Base-by-base conservation (phyloP, 768 basidiomycete genomes). In the Phlegmacium glaucopus region DNA sequence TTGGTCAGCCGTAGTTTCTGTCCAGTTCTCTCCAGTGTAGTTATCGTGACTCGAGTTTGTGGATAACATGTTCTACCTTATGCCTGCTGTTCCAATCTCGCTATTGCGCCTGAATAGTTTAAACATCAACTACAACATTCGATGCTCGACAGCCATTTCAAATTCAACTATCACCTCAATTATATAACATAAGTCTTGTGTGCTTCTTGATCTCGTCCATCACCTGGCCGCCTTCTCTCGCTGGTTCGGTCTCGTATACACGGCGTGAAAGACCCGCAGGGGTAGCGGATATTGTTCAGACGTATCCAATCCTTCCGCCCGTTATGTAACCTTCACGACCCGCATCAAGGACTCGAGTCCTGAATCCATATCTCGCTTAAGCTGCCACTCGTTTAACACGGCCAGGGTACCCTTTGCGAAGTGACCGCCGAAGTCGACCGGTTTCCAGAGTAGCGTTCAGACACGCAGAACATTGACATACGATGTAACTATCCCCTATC, bases 401-500 rank as follows among this genome's bases (percentile, higher is more conserved):
- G 9, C 13, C 9, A 8, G 9, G 30, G 30, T 32, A 16, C 16
- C 16, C 28, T 15, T 12, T 43, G 10, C n/a, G n/a, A n/a, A n/a
- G n/a, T n/a, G n/a, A n/a, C n/a, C n/a, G n/a, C n/a, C 49, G 44
- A 11, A 52, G 30, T 42, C 49, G 47, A 44, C 53, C 51, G 36
- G n/a, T n/a, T n/a, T n/a, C n/a, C n/a, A n/a, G n/a, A n/a, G 55
- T 54, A 9, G 52, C 52, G n/a, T 61, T 51, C 35, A 38, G 32
- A 48, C 70, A 71, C 9, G 61, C 52, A n/a, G 40, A n/a, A 50
- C 71, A 74, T n/a, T 55, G 46, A 53, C 72, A 74, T 9, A 42
- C 41, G 50, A 74, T 57, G 2, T 56, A n/a, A n/a, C n/a, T n/a
- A n/a, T n/a, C n/a, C n/a, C n/a, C n/a, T n/a, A n/a, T n/a, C n/a